phyloP scores from a whole-genome alignment of 768 basidiomycete species.

The Podaxis mareebaensis region DNA sequence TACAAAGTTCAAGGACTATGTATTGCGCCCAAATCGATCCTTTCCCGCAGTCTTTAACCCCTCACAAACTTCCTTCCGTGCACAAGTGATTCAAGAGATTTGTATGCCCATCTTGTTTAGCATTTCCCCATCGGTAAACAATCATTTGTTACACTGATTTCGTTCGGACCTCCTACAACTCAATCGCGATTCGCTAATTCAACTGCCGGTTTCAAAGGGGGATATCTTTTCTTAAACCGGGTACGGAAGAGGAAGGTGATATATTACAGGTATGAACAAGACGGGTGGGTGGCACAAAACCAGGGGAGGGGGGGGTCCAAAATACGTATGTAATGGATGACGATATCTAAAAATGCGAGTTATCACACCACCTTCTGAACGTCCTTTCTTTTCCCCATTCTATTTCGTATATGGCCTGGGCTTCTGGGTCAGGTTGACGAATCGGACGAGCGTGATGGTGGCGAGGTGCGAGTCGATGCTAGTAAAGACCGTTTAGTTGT shows the following conservation, averaged over 20 bases:
- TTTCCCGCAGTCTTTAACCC: too few species aligned
- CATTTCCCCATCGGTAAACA: too few species aligned
- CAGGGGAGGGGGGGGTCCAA: background rate
- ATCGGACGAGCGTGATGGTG: background rate
- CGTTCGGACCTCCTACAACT: background rate
- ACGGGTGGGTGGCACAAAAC: background rate
- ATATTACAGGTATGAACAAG: constrained; percentile 13
- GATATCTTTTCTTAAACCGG: too few species aligned
- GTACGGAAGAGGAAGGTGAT: constrained; percentile 1
- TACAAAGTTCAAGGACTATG: background rate
- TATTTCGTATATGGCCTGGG: background rate
- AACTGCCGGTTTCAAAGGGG: background rate
- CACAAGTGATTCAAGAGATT: too few species aligned
- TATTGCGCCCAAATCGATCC: too few species aligned
- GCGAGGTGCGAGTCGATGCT: background rate
- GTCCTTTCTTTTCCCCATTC: background rate
- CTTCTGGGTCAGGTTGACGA: background rate
- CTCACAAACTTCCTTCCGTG: too few species aligned
- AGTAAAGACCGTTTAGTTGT: background rate
- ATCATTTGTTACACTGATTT: too few species aligned
- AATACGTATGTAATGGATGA: background rate
- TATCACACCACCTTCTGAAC: background rate
- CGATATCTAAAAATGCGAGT: background rate
- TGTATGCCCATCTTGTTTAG: too few species aligned
- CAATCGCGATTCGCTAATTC: background rate